These are phyloP conservation scores for Crithidia mellificae DNA, from an alignment of 208 protist species.

Conservation along the genomic window DNA sequence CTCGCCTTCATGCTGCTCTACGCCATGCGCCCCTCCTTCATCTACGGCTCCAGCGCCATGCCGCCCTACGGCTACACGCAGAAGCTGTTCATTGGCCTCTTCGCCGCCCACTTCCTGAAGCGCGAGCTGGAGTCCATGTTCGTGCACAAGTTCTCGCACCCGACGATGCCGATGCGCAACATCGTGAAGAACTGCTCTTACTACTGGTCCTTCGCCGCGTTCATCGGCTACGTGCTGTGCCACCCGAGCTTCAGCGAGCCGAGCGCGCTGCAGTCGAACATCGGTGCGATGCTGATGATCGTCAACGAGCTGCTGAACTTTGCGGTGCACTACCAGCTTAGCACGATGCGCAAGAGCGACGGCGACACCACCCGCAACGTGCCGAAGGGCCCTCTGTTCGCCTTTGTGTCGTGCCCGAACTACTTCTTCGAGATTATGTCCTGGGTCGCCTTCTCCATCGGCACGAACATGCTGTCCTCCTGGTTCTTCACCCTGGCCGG, in stretches of 20 bases:
- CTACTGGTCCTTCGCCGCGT: conserved; percentile 94
- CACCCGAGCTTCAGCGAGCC: conserved; percentile 85
- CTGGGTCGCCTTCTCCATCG: conserved; percentile 92
- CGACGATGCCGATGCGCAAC: conserved; percentile 95
- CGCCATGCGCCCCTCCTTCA: conserved; percentile 66
- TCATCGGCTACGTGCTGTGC: conserved; percentile 91
- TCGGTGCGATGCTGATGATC: conserved; percentile 55
- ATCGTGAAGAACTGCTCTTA: conserved; percentile 96
- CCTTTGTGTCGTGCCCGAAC: conserved; percentile 94
- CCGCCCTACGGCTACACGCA: conserved; percentile 63
- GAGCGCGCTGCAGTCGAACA: conserved; percentile 43
- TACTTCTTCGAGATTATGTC: conserved; percentile 95
- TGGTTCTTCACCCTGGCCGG: conserved; percentile 85
- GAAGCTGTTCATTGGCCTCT: conserved; percentile 83
- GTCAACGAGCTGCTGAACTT: conserved; percentile 92
- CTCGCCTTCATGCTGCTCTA: conserved; percentile 91
- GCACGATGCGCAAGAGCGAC: conserved; percentile 80
- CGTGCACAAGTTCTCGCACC: conserved; percentile 94
- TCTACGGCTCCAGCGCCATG: conserved; percentile 53
- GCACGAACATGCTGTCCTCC: conserved; percentile 78
- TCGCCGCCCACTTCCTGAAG: conserved; percentile 93
- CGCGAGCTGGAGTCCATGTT: conserved; percentile 94
- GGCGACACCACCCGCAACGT: conserved; percentile 74
- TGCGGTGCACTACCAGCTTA: conserved; percentile 87
- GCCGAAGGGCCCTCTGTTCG: conserved; percentile 87